Evolutionary conservation across 1,139 yeast species (phyloP), one percentile per base, ranked within the genome.

Genomic region (Lodderomyces beijingensis): DNA sequence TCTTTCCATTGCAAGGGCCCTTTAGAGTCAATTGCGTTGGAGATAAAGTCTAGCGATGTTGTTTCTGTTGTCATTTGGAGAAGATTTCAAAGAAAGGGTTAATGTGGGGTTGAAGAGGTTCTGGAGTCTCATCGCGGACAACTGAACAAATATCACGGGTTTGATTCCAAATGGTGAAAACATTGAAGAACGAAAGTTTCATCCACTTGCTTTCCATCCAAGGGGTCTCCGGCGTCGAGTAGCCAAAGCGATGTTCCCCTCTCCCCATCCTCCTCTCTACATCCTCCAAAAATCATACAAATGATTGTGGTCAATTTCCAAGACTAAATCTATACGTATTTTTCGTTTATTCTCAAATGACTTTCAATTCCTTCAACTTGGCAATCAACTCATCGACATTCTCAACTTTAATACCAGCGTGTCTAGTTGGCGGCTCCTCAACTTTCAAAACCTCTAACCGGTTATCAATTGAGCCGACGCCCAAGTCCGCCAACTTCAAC

Each of bases 381-480:
- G 71, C 56, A 38, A 91, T 62, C 51, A 91, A 70, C 59, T 87
- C 95, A 51, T 87, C 96, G 30, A 87, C 96, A 34, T 72, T 65
- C 15, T 64, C 76, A 17, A 91, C 95, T 62, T 74, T 84, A 44
- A 82, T 62, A 53, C 97, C 97, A 5, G 94, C 82, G 40, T 72
- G 59, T 61, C 96, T 81, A 31, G 72, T 70, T 17, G 91, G 79
- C 17, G 98, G 98, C 54, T 91, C 96, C 46, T 79, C 79, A 23
- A 91, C 81, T 51, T 79, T 77, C 41, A 87, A 53, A 3, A 79
- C 70, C 53, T 86, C 79, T 39, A 89, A 62, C 49, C 94, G 75
- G 31, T 74, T 72, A 20, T 74, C 56, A 13, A 78, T 55, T 14
- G 14, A 11, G 32, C 81, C 86, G 20, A 87, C 68, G 16, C 79